phyloP scores from a whole-genome alignment of 1,284 basidiomycete species.

The Ceraceosorus bombacis region DNA sequence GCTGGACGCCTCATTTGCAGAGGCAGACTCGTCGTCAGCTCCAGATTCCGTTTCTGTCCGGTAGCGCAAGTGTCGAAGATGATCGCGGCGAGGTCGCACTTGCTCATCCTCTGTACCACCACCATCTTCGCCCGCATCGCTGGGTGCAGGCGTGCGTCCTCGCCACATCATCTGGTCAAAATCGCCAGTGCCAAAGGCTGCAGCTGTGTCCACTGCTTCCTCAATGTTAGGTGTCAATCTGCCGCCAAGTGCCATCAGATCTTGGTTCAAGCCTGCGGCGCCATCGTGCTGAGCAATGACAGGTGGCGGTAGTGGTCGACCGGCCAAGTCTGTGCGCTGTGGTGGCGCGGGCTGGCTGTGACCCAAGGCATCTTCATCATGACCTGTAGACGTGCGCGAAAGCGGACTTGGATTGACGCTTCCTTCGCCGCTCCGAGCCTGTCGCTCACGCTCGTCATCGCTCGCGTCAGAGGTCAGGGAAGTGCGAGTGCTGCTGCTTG shows the following conservation, averaged over 20 bases:
- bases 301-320: constrained; percentile 37
- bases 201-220: constrained; percentile 17
- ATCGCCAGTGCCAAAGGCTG: constrained; percentile 33
- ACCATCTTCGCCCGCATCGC: constrained; percentile 3
- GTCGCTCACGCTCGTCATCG: too few species aligned
- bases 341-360: constrained; percentile 12
- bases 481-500: too few species aligned
- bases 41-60: background rate
- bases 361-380: too few species aligned
- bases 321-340: constrained; percentile 31
- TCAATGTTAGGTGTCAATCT: constrained; percentile 21
- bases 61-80: background rate
- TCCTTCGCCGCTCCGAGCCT: too few species aligned
- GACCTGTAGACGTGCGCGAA: too few species aligned
- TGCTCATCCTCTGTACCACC: background rate
- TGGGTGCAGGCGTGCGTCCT: constrained; percentile 10
- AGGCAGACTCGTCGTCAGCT: background rate
- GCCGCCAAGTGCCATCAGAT: constrained; percentile 27
- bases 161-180: constrained; percentile 37
- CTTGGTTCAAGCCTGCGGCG: constrained; percentile 16
- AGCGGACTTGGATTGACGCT: too few species aligned
- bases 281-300: constrained; percentile 33
- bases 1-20: background rate
- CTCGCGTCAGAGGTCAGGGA: too few species aligned
- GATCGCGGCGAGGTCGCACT: background rate